These are phyloP conservation scores for Rhodamnia argentea DNA, from an alignment of 345 rosid species.

Conservation along the genomic window DNA sequence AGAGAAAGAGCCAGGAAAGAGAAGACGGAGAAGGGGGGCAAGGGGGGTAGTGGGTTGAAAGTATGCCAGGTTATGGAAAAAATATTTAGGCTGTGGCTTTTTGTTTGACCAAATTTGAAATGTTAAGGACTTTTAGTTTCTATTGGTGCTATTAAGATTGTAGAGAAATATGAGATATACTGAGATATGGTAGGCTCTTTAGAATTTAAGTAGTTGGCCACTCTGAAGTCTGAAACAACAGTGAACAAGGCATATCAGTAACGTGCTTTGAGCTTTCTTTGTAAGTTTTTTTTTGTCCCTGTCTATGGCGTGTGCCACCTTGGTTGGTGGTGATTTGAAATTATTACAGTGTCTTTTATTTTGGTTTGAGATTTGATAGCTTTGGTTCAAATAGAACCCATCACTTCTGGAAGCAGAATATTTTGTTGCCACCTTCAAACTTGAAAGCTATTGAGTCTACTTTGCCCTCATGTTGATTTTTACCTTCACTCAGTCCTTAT, in stretches of 20 bases:
- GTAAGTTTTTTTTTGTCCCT: neutral
- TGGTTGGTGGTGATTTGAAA: neutral
- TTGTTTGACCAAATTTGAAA: neutral
- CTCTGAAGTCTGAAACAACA: neutral
- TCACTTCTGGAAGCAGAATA: neutral
- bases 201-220: neutral
- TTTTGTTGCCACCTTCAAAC: neutral
- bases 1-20: neutral
- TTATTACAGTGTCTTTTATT: neutral
- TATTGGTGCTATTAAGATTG: neutral
- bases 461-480: neutral
- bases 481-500: neutral
- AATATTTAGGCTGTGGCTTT: neutral
- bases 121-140: neutral
- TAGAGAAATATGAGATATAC: neutral
- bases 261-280: neutral
- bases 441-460: neutral
- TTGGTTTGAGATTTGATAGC: neutral
- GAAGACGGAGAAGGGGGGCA: neutral
- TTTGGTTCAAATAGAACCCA: neutral
- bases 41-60: neutral
- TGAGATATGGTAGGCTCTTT: neutral
- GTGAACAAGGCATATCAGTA: neutral
- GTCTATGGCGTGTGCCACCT: neutral
- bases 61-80: neutral